A percentile compares a stretch with the other conserved stretches of the same genome.
These are phyloP conservation scores for Daldinia grandis DNA, from an alignment of 495 filamentous ascomycete genomes.

Conservation along the genomic window DNA sequence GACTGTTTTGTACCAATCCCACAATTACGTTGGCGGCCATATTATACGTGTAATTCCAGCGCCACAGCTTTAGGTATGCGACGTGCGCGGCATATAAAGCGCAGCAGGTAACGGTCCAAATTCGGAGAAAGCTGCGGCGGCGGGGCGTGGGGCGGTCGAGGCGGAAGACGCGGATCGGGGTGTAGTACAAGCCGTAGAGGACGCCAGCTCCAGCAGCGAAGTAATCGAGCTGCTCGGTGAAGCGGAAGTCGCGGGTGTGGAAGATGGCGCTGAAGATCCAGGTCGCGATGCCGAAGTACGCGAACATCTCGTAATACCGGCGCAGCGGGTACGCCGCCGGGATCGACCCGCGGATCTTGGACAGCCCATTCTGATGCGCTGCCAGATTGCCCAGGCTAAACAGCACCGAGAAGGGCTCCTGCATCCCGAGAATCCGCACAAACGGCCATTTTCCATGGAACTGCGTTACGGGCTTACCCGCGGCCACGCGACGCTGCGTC, in stretches of 20 bases:
- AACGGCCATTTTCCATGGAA: slow-evolving; percentile 99
- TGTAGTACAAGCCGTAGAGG: slow-evolving; percentile 87
- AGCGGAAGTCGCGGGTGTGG: slow-evolving; percentile 83
- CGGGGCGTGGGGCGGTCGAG: slow-evolving; percentile 70
- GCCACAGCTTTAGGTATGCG: slow-evolving; percentile 81
- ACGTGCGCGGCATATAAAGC: slow-evolving; percentile 79
- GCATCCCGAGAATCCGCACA: slow-evolving; percentile 84
- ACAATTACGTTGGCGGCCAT: slow-evolving; percentile 92
- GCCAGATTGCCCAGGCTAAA: slow-evolving; percentile 91
- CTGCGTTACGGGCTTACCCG: slow-evolving; percentile 76
- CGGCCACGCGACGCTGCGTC: slow-evolving; percentile 74
- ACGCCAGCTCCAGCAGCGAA: slow-evolving; percentile 92
- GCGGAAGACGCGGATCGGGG: slow-evolving; percentile 80
- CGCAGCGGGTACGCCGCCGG: slow-evolving; percentile 77
- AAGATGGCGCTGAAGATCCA: slow-evolving; percentile 93
- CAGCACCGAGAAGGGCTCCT: slow-evolving; percentile 91
- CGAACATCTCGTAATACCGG: slow-evolving; percentile 80
- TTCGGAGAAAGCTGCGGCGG: slow-evolving; percentile 66
- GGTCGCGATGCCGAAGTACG: slow-evolving; percentile 80
- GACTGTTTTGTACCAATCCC: slow-evolving; percentile 78
- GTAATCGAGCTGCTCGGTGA: slow-evolving; percentile 95
- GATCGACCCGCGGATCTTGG: slow-evolving; percentile 71
- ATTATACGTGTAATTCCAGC: slow-evolving; percentile 97
- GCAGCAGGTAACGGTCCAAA: slow-evolving; percentile 79
- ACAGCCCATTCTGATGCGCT: slow-evolving; percentile 84